Conservation (phyloP, 1,139 yeast genomes). For the Yamadazyma mexicana region DNA sequence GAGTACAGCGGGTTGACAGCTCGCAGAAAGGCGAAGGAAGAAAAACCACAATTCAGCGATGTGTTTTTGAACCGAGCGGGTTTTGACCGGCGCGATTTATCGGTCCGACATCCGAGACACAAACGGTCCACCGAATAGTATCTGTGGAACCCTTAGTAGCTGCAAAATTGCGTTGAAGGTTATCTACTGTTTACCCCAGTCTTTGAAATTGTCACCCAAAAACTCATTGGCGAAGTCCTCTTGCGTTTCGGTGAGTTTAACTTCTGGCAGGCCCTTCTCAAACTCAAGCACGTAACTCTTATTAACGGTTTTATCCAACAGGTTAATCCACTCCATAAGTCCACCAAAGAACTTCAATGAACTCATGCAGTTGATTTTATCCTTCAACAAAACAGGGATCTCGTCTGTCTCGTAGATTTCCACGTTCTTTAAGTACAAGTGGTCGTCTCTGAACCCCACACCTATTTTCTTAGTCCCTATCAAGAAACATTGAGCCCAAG, state of each 20-base stretch:
- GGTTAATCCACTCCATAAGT: slow-evolving; percentile 71
- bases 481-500: slow-evolving; percentile 95
- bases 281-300: slow-evolving; percentile 11
- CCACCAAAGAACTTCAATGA: slow-evolving; percentile 87
- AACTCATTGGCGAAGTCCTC: slow-evolving; percentile 15
- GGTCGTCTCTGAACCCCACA: slow-evolving; percentile 84
- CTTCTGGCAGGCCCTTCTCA: not conserved
- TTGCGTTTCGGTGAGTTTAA: slow-evolving; percentile 6
- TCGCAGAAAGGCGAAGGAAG: too few species aligned
- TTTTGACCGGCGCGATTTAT: too few species aligned
- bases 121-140: too few species aligned
- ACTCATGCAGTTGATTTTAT: slow-evolving; percentile 68
- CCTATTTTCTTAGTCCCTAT: slow-evolving; percentile 77
- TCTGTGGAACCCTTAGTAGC: too few species aligned
- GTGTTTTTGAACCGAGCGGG: too few species aligned
- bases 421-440: slow-evolving; percentile 58
- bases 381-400: slow-evolving; percentile 63
- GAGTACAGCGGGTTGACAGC: too few species aligned
- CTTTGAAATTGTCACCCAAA: slow-evolving; percentile 13
- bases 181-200: too few species aligned
- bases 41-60: too few species aligned
- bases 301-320: slow-evolving; percentile 41
- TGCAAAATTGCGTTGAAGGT: too few species aligned
- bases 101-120: too few species aligned
- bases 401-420: slow-evolving; percentile 80